Base-by-base conservation (phyloP, 495 filamentous ascomycete genomes). In the Podospora anserina region DNA sequence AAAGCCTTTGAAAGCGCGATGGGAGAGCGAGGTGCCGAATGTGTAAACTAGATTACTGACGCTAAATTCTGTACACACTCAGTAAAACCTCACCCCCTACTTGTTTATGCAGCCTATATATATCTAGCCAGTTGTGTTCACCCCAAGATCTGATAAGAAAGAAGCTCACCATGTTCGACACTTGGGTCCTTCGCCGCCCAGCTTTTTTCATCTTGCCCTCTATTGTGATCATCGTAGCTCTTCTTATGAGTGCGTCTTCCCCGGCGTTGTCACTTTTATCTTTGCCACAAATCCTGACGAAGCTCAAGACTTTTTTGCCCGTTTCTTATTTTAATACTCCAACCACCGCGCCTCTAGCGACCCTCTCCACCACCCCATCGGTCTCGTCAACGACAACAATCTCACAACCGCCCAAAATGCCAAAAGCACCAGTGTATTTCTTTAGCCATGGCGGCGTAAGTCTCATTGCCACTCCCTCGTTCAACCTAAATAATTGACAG, bases 361-460 rank as follows among this genome's bases (percentile, higher is more conserved):
- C 63, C 23, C 68, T 16, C 59, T 65, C 44, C 27, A 49, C 23
- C 68, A 64, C 18, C 57, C 39, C 34, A 64, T 64, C 6, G 71
- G 66, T 23, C 39, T 28, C 63, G 18, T 72, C 62, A 26, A 71
- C 62, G 44, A 61, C 70, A 15, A 58, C 68, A 65, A 60, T 68
- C 64, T 58, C 66, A 53, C 9, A 49, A 49, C 39, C 39, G 15
- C 62, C 64, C 66, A 77, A 63, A 30, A 78, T 76, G 75, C 58
- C 74, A 63, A 69, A 61, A 59, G 44, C 88, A 7, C 92, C 92
- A 0, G 83, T 93, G 57, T 95, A 94, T 72, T 94, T 94, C 72
- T 78, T 95, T 53, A 88, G 88, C 70, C 90, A 93, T 84, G 91
- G 90, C 59, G 90, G 89, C 61, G 89, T 91, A 80, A 78, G 89